Evolutionary conservation across 1,139 yeast genomes (phyloP).

Genomic region (Geotrichum fermentans): DNA sequence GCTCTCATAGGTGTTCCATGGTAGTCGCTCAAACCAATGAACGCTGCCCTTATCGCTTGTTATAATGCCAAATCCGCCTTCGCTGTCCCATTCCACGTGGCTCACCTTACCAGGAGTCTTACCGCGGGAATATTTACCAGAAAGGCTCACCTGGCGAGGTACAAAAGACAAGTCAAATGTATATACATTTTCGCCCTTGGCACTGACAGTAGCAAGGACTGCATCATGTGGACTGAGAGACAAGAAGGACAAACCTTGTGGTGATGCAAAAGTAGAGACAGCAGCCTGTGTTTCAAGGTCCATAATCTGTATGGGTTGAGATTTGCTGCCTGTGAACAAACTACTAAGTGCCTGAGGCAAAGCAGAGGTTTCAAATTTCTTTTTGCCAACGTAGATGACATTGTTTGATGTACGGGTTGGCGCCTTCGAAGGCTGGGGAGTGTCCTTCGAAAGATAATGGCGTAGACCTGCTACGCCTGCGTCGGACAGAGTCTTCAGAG

Average conservation of each 20-base stretch:
- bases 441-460: constrained; percentile 26
- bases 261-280: constrained; percentile 52
- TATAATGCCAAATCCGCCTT: constrained; percentile 50
- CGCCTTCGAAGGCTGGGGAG: constrained; percentile 13
- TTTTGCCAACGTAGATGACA: constrained; percentile 13
- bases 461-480: constrained; percentile 33
- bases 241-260: constrained; percentile 58
- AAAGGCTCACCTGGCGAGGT: constrained; percentile 48
- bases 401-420: constrained; percentile 11
- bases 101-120: constrained; percentile 55
- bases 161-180: constrained; percentile 60
- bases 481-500: constrained; percentile 31
- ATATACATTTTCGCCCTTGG: constrained; percentile 58
- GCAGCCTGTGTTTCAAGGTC: constrained; percentile 46
- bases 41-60: constrained; percentile 56
- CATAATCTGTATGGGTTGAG: constrained; percentile 37
- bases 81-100: constrained; percentile 50
- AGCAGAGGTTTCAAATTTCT: constrained; percentile 10
- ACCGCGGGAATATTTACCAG: constrained; percentile 61
- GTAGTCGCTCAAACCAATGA: constrained; percentile 50
- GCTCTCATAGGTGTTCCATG: constrained; percentile 19
- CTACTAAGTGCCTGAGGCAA: constrained; percentile 20
- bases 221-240: constrained; percentile 62
- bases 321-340: constrained; percentile 22
- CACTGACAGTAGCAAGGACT: constrained; percentile 52